Percentiles rank a stretch among this genome's conserved stretches.
Evolutionary conservation across 2,329 filamentous ascomycete species (phyloP).

Genomic region (Ilyonectria robusta): DNA sequence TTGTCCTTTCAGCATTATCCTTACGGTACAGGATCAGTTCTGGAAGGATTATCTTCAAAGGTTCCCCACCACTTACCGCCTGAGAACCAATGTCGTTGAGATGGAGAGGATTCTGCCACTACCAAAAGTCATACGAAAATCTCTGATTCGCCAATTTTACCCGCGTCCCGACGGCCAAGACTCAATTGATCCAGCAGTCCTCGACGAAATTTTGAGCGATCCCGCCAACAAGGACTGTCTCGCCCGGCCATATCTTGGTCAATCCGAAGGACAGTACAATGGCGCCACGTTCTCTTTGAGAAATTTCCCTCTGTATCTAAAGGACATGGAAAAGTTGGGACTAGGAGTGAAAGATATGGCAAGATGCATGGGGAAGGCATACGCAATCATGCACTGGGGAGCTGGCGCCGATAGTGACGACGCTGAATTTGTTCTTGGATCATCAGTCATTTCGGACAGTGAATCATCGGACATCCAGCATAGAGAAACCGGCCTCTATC

Average conservation of each 20-base stretch:
- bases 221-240: conserved; percentile 42
- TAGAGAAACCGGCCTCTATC: conserved; percentile 28
- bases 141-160: conserved; percentile 33
- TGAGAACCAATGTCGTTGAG: too few species aligned
- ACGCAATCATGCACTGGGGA: conserved; percentile 43
- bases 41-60: conserved; percentile 6
- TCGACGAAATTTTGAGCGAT: conserved; percentile 16
- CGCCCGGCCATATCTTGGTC: conserved; percentile 28
- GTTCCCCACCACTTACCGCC: neutral
- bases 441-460: neutral
- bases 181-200: neutral
- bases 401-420: conserved; percentile 40
- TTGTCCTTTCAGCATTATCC: conserved; percentile 13
- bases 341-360: conserved; percentile 33
- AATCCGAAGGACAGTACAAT: neutral
- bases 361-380: conserved; percentile 35
- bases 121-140: conserved; percentile 11
- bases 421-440: conserved; percentile 42
- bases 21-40: conserved; percentile 1
- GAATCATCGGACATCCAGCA: conserved; percentile 22
- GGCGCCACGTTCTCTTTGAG: neutral
- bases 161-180: conserved; percentile 5
- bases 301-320: conserved; percentile 30
- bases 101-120: too few species aligned
- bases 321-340: conserved; percentile 22